phyloP scores from a whole-genome alignment of 176 grass and related monocot genomes.

The Carex parvula region DNA sequence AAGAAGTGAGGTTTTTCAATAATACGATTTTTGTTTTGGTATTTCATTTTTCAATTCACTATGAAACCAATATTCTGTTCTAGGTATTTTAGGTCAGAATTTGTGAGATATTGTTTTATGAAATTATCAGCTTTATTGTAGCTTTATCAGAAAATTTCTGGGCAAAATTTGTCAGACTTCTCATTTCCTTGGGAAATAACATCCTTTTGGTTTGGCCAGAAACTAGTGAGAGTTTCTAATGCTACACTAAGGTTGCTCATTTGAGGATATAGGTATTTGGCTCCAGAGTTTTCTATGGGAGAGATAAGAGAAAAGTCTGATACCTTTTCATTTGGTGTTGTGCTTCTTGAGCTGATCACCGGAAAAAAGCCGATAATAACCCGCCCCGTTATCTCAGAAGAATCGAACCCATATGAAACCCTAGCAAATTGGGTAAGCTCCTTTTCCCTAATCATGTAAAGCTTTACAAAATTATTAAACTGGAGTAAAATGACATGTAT shows the following conservation, averaged over 20 bases:
- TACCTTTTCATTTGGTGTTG: slow-evolving; percentile 56
- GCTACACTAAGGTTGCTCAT: background rate
- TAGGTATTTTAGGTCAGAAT: background rate
- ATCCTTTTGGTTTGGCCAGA: background rate
- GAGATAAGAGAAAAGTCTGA: slow-evolving; percentile 52
- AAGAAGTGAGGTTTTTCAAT: background rate
- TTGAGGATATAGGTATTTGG: slow-evolving; percentile 43
- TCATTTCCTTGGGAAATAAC: background rate
- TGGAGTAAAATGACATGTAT: background rate
- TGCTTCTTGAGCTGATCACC: slow-evolving; percentile 62
- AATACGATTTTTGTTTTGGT: background rate
- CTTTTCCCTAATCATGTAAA: background rate
- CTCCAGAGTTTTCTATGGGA: slow-evolving; percentile 47
- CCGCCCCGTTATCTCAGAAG: background rate
- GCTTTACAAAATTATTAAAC: background rate
- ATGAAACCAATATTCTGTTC: background rate
- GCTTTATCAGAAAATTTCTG: background rate
- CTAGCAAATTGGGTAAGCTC: slow-evolving; percentile 30
- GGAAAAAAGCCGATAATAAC: slow-evolving; percentile 47
- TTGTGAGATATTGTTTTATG: background rate
- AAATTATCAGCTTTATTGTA: background rate
- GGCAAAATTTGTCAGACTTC: background rate
- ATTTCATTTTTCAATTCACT: background rate
- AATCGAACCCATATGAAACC: background rate
- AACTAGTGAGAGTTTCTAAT: background rate